Percentiles rank a stretch among this genome's conserved stretches.
phyloP scores from a whole-genome alignment of 2,329 filamentous ascomycete species.

The Cladosporium sp. region DNA sequence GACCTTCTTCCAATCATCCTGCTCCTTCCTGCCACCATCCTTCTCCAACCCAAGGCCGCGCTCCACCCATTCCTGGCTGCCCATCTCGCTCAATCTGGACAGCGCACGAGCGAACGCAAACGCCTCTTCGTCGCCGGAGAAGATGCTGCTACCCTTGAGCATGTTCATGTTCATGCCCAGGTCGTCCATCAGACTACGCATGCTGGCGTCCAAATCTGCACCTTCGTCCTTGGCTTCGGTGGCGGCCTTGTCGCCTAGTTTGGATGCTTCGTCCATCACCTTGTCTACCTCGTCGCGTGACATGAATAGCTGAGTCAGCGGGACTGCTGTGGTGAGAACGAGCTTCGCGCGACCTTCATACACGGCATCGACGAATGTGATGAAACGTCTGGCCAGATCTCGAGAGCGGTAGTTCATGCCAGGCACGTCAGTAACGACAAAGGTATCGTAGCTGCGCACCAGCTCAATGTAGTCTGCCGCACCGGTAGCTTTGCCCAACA shows the following conservation, averaged over 20 bases:
- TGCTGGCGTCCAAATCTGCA: conserved; percentile 60
- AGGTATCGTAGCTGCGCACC: conserved; percentile 84
- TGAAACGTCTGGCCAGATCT: conserved; percentile 88
- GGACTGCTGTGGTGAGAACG: conserved; percentile 85
- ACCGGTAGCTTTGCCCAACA: conserved; percentile 84
- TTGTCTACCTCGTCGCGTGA: conserved; percentile 43
- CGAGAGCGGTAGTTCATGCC: conserved; percentile 85
- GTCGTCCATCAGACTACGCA: conserved; percentile 84
- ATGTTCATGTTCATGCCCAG: conserved; percentile 80
- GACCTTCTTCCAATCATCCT: conserved; percentile 65
- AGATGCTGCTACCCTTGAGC: conserved; percentile 82
- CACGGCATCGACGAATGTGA: conserved; percentile 95
- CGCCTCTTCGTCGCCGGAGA: conserved; percentile 91
- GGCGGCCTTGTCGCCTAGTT: conserved; percentile 28
- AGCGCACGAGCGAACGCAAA: conserved; percentile 93
- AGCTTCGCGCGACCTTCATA: conserved; percentile 94
- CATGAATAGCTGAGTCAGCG: conserved; percentile 77
- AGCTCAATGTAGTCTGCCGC: conserved; percentile 95
- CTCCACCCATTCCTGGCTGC: conserved; percentile 92
- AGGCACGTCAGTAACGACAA: conserved; percentile 87
- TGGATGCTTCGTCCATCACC: conserved; percentile 43
- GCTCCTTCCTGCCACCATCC: conserved; percentile 64
- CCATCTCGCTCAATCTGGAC: conserved; percentile 86
- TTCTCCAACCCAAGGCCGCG: conserved; percentile 66
- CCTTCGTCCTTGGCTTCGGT: conserved; percentile 34